Percentiles rank a stretch among this genome's conserved stretches.
Conservation (phyloP, 2,329 filamentous ascomycete species). For the Pleoardoris graminearum region DNA sequence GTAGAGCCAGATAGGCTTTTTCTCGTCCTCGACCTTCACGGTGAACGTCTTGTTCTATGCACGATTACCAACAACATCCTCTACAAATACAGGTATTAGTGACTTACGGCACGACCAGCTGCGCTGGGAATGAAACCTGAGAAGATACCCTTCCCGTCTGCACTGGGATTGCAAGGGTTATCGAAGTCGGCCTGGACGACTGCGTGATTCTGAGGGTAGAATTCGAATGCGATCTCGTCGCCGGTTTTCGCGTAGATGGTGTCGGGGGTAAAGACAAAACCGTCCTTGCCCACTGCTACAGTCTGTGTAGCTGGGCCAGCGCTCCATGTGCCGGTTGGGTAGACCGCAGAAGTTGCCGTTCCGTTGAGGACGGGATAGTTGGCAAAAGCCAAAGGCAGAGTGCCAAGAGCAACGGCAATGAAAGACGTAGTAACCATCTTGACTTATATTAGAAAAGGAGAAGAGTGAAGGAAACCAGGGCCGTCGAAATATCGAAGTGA, state of each 20-base stretch:
- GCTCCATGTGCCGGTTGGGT: slow-evolving; percentile 11
- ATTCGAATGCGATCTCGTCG: slow-evolving; percentile 31
- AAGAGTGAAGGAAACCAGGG: slow-evolving; percentile 4
- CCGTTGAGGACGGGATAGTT: slow-evolving; percentile 12
- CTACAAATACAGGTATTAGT: neutral
- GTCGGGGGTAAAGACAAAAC: slow-evolving; percentile 32
- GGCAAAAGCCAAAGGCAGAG: slow-evolving; percentile 22
- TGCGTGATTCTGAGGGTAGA: slow-evolving; percentile 35
- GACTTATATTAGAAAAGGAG: neutral
- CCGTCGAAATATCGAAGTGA: slow-evolving; percentile 4
- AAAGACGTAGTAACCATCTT: slow-evolving; percentile 22
- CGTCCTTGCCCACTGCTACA: slow-evolving; percentile 31
- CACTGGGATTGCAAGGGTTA: slow-evolving; percentile 27
- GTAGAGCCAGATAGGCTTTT: slow-evolving; percentile 37
- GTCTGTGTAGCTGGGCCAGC: slow-evolving; percentile 19
- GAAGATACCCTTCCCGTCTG: slow-evolving; percentile 36
- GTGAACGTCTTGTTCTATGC: slow-evolving; percentile 27
- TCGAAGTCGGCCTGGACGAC: slow-evolving; percentile 31
- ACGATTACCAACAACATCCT: neutral
- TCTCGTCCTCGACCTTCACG: slow-evolving; percentile 26
- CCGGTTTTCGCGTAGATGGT: slow-evolving; percentile 28
- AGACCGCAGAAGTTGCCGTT: slow-evolving; percentile 2
- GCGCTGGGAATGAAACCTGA: slow-evolving; percentile 27
- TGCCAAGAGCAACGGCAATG: slow-evolving; percentile 17
- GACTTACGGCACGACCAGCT: slow-evolving; percentile 19